Evolutionary conservation across 495 filamentous ascomycete species (phyloP).

Genomic region (Penicillium flavigenum): DNA sequence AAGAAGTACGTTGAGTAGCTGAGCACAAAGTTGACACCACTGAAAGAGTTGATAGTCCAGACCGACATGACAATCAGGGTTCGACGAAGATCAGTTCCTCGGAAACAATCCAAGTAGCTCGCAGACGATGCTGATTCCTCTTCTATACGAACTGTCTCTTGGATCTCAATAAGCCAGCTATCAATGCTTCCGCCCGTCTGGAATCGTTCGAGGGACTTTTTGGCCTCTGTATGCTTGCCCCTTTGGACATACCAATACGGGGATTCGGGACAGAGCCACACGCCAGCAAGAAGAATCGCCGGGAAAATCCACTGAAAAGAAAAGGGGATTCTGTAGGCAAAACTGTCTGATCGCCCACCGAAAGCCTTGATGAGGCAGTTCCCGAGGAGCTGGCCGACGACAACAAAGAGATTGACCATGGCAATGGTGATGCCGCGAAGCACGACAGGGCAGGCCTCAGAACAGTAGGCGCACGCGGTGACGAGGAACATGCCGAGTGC

Average conservation of each 20-base stretch:
- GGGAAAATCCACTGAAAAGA: conserved; percentile 35
- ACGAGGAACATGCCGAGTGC: conserved; percentile 37
- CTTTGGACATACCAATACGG: conserved; percentile 46
- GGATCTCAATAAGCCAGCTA: conserved; percentile 22
- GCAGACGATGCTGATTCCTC: conserved; percentile 30
- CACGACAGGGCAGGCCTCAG: conserved; percentile 36
- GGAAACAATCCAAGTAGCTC: conserved; percentile 41
- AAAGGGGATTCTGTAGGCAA: conserved; percentile 36
- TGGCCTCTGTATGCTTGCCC: conserved; percentile 38
- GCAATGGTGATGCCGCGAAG: conserved; percentile 40
- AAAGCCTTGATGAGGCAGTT: conserved; percentile 39
- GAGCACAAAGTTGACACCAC: conserved; percentile 14
- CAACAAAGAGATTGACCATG: conserved; percentile 39
- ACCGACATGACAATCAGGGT: conserved; percentile 46
- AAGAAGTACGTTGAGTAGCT: conserved; percentile 17
- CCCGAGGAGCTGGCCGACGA: conserved; percentile 37
- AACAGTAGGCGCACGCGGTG: conserved; percentile 34
- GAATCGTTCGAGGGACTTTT: conserved; percentile 33
- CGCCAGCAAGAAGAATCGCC: conserved; percentile 31
- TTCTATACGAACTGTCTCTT: conserved; percentile 35
- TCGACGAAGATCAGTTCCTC: conserved; percentile 43
- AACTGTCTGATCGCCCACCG: conserved; percentile 27
- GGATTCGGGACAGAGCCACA: conserved; percentile 46
- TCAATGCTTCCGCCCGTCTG: conserved; percentile 18
- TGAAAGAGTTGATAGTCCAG: conserved; percentile 24